Base-by-base conservation (phyloP, 306 rosid species). In the Quercus glauca region DNA sequence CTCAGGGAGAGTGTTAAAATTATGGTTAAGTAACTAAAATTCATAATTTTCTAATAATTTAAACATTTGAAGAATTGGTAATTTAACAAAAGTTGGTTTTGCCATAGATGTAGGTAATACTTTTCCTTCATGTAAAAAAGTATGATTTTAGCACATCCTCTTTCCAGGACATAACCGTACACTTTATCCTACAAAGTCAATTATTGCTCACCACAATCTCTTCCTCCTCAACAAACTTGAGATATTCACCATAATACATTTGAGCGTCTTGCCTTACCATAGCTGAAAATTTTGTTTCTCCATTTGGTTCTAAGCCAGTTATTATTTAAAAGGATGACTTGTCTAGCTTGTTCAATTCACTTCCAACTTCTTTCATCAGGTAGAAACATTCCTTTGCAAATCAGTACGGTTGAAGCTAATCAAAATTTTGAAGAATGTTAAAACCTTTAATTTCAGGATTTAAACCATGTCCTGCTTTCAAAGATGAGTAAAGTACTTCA, bases 321-420 rank as follows among this genome's bases (percentile, higher is more conserved):
- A 85, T 70, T 61, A 77, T 71, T 75, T 77, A 74, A 57, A 83
- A 83, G 43, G 85, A 79, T 56, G 80, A 51, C 80, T 85, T 85
- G 72, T 88, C 85, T 19, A 85, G n/a, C n/a, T n/a, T n/a, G 89
- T 19, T 86, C 88, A 41, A 88, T 19, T 86, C 89, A 41, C 88
- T 81, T 25, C 73, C 88, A 0, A 85, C 83, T 52, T 61, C 75
- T 65, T 86, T 88, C 91, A 83, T 86, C 86, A 76, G 78, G 78
- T 25, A 45, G 78, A 83, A 83, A 55, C 83, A 86, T 53, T 86
- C 83, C 82, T 79, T 81, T 0, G 85, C 80, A 37, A 86, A 86
- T 60, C 58, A 20, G 83, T 74, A 12, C 49, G 17, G 15, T 73
- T 78, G 51, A 64, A 71, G 51, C 81, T 58, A 10, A 81, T 12